phyloP scores from a whole-genome alignment of 495 filamentous ascomycete genomes.

The Aspergillus ostianus region DNA sequence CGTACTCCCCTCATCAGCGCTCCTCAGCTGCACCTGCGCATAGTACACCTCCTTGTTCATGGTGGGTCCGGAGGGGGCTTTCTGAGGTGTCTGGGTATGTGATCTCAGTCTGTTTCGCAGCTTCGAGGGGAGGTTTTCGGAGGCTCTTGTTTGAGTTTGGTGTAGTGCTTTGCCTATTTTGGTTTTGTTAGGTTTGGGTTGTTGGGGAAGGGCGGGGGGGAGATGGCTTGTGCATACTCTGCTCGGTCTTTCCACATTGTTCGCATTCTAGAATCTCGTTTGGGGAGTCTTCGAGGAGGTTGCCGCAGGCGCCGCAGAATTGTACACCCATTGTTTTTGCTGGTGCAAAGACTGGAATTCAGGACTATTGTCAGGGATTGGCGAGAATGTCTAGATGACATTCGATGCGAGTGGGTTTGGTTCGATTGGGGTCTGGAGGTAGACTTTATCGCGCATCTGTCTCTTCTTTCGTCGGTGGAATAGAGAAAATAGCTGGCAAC shows the following conservation, averaged over 20 bases:
- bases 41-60: slow-evolving; percentile 68
- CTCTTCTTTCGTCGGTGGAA: too few relatives aligned
- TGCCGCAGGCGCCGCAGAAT: slow-evolving; percentile 81
- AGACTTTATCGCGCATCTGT: too few relatives aligned
- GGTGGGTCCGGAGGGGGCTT: slow-evolving; percentile 64
- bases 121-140: slow-evolving; percentile 72
- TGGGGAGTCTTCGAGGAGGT: slow-evolving; percentile 69
- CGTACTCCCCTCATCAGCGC: slow-evolving; percentile 82
- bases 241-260: slow-evolving; percentile 69
- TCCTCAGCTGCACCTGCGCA: slow-evolving; percentile 69
- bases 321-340: slow-evolving; percentile 9
- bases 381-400: background rate
- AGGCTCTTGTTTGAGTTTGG: slow-evolving; percentile 55
- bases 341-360: background rate
- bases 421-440: too few relatives aligned
- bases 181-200: too few relatives aligned
- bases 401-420: background rate
- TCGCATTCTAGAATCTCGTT: slow-evolving; percentile 67
- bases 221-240: too few relatives aligned
- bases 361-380: background rate
- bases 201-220: too few relatives aligned
- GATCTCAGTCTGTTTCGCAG: slow-evolving; percentile 67
- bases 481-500: too few relatives aligned
- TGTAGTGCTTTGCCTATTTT: slow-evolving; percentile 37
- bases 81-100: slow-evolving; percentile 66